phyloP scores from a whole-genome alignment of 2,329 filamentous ascomycete species.

The Sporothrix phasma region DNA sequence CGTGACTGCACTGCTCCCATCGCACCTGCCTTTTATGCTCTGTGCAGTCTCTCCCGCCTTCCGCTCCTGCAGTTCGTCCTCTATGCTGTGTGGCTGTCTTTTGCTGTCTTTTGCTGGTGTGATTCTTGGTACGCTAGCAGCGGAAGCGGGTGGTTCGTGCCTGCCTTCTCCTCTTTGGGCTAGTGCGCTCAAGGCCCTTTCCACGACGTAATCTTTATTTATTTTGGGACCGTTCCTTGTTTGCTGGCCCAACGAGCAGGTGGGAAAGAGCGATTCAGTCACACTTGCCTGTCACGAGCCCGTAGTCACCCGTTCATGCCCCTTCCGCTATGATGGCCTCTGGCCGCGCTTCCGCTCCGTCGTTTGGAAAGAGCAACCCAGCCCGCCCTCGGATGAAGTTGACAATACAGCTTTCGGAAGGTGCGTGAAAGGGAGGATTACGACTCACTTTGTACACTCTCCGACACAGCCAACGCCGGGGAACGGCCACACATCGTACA shows the following conservation, averaged over 20 bases:
- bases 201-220: no score
- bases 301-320: background rate
- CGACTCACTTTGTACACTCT: background rate
- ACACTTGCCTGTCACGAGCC: background rate
- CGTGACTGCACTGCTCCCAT: no score
- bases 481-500: no score
- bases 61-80: no score
- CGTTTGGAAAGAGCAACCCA: background rate
- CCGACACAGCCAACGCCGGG: background rate
- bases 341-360: background rate
- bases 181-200: no score
- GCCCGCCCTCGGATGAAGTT: background rate
- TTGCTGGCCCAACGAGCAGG: background rate
- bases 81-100: no score
- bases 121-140: background rate
- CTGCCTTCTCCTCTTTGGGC: background rate
- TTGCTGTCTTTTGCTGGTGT: background rate
- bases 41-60: no score
- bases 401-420: background rate
- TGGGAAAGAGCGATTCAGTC: background rate
- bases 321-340: no score
- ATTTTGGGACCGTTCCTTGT: background rate
- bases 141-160: constrained; percentile 6
- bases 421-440: background rate
- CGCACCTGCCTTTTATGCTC: no score